Base-by-base conservation (phyloP, 441 rosid species). In the Brassica hybrid region DNA sequence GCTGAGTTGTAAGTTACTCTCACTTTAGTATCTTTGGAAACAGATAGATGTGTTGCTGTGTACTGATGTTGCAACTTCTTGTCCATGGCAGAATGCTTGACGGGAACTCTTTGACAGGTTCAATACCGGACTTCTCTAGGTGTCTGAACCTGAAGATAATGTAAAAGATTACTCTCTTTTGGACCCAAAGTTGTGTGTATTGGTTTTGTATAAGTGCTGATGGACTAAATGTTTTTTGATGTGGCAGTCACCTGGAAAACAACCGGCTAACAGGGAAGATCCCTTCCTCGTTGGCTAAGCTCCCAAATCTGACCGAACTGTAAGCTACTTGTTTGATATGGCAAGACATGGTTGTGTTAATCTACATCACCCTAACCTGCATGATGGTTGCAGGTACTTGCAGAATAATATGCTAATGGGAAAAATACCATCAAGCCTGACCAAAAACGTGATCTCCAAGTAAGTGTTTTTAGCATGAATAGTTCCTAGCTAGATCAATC, bases 291-390 rank as follows among this genome's bases (percentile, higher is more conserved):
- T 79, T 94, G 27, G 19, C 64, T 13, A 84, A 87, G 76, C 88
- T 96, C 69, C 90, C 94, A 60, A 94, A 86, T 83, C 85, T 96
- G 88, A 88, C 85, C 83, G 97, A 96, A 84, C 84, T 96, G 99
- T 96, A 90, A 91, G 99, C 85, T 78, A 67, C 38, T 75, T 45
- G 17, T 71, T 71, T 56, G 19, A 57, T 77, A 27, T 19, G 12
- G 21, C 21, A 17, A 7, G 5, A 38, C 3, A 64, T 25, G 36
- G 21, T 64, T 27, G 2, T 41, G 59, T 54, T 21, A 54, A 6
- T 6, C 18, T 50, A 14, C 57, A 50, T 6, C 18, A 50, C 8
- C 56, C 69, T 60, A 10, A 73, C n/a, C 32, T 78, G 27, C 78
- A 73, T 79, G 66, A 69, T 78, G 76, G 17, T 74, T 84, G 84